Evolutionary conservation across 257 asterid species (phyloP).

Genomic region (Fraxinus anomala): DNA sequence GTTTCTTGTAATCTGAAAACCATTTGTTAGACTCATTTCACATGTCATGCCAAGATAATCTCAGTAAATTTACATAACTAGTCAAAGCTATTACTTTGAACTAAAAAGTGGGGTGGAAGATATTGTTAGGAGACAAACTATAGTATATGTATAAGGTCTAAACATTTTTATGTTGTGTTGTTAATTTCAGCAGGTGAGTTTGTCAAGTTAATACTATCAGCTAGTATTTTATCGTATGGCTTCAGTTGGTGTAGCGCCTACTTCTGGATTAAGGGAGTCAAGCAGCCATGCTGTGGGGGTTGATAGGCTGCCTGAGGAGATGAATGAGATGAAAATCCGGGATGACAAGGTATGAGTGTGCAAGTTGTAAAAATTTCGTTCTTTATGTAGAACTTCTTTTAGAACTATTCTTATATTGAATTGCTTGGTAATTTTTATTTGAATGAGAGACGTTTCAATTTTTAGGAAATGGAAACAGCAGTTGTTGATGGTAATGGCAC

Average conservation of each 20-base stretch:
- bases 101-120: conserved; percentile 10
- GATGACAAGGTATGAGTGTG: conserved; percentile 58
- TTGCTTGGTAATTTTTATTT: conserved; percentile 18
- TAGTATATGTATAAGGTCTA: conserved; percentile 14
- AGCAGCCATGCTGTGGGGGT: conserved; percentile 54
- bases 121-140: neutral
- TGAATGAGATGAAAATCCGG: conserved; percentile 75
- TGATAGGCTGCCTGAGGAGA: conserved; percentile 74
- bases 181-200: conserved; percentile 51
- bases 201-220: conserved; percentile 41
- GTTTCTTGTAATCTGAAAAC: neutral
- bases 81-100: neutral
- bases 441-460: conserved; percentile 11
- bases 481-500: conserved; percentile 91
- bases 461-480: conserved; percentile 81
- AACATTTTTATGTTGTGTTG: conserved; percentile 5
- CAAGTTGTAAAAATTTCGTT: neutral
- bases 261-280: conserved; percentile 63
- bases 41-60: conserved; percentile 19
- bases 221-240: conserved; percentile 60
- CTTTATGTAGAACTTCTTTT: conserved; percentile 15
- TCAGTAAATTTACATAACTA: conserved; percentile 18
- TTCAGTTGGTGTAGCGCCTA: conserved; percentile 61
- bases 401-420: conserved; percentile 23
- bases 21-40: neutral